These are phyloP conservation scores for Babesia ovata DNA, from an alignment of 169 alveolate genomes.

Conservation along the genomic window DNA sequence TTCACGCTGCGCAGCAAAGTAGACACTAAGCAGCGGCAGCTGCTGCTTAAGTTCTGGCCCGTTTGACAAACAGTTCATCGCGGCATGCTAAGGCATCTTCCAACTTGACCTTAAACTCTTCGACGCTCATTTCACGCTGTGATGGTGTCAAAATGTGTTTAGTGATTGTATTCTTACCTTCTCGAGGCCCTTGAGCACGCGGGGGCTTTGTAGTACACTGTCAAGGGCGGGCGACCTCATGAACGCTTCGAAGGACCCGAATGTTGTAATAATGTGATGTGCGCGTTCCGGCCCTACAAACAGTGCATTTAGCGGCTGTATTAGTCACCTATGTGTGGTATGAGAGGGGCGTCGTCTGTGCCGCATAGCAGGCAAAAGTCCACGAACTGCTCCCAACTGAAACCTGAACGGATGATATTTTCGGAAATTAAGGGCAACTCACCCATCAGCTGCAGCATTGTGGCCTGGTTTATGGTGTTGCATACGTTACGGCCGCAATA, in stretches of 20 bases:
- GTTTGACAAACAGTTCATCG: slow-evolving; percentile 4
- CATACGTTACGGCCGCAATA: slow-evolving; percentile 50
- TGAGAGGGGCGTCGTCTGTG: slow-evolving; percentile 22
- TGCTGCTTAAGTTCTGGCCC: slow-evolving; percentile 64
- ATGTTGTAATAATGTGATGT: slow-evolving; percentile 34
- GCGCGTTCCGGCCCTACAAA: slow-evolving; percentile 63
- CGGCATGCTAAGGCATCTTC: slow-evolving; percentile 13
- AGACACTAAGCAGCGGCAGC: slow-evolving; percentile 45
- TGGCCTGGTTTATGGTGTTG: slow-evolving; percentile 40
- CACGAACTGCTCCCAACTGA: slow-evolving; percentile 51
- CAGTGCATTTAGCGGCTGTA: neutral
- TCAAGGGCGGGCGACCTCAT: slow-evolving; percentile 29
- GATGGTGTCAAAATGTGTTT: neutral
- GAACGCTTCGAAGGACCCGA: slow-evolving; percentile 33
- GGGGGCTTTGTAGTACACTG: slow-evolving; percentile 13
- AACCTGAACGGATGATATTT: neutral
- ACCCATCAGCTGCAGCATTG: slow-evolving; percentile 48
- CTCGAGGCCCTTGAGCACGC: slow-evolving; percentile 27
- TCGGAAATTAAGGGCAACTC: neutral
- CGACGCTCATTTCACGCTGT: slow-evolving; percentile 36
- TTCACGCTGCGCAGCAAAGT: slow-evolving; percentile 58
- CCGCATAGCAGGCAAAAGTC: slow-evolving; percentile 64
- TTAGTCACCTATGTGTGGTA: slow-evolving; percentile 56
- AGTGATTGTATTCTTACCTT: slow-evolving; percentile 14
- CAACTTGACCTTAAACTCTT: slow-evolving; percentile 24